Evolutionary conservation across 75 land plant genomes (phyloP), one percentile per base, ranked within the genome.

Genomic region (Pinus albicaulis): DNA sequence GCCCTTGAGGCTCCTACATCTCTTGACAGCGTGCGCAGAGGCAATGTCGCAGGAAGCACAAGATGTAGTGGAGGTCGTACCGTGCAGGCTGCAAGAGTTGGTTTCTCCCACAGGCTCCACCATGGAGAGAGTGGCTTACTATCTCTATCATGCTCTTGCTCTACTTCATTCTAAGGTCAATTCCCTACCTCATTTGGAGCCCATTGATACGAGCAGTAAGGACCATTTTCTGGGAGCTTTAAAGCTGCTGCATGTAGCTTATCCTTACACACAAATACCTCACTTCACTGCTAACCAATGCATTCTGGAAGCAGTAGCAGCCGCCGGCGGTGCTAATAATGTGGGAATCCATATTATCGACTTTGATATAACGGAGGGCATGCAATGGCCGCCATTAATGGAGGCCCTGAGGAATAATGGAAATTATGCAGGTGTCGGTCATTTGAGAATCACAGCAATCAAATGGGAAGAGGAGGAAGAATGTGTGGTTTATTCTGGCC

Each of bases 221-320:
- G 5, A 64, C 31, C 31, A 44, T 44, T 44, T 64, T 17, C 16
- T 65, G 69, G 69, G 44, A 1, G 41, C 69, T 0, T 65, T 65
- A 0, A 65, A 7, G 5, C 36, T 65, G 36, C 11, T 65, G 8
- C 31, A 65, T 19, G 41, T 31, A 19, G 69, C 36, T 14, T 65
- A 65, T 28, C 93, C 90, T 0, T 91, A 82, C 62, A 84, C 88
- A 52, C 88, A 87, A 60, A 88, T 86, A 56, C 83, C 88, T 6
- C 90, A 91, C 74, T 91, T 87, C 83, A 83, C 88, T 23, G 93
- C 93, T 19, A 91, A 91, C 76, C 93, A 91, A 64, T 88, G 31
- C 31, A 28, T 28, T 28, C 31, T 28, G 31, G 31, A 28, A 28
- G 31, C 31, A 28, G 1, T 28, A 0, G 31, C 31, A 1, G 31